Conservation (phyloP, 495 filamentous ascomycete species). For the Talaromyces adpressus region DNA sequence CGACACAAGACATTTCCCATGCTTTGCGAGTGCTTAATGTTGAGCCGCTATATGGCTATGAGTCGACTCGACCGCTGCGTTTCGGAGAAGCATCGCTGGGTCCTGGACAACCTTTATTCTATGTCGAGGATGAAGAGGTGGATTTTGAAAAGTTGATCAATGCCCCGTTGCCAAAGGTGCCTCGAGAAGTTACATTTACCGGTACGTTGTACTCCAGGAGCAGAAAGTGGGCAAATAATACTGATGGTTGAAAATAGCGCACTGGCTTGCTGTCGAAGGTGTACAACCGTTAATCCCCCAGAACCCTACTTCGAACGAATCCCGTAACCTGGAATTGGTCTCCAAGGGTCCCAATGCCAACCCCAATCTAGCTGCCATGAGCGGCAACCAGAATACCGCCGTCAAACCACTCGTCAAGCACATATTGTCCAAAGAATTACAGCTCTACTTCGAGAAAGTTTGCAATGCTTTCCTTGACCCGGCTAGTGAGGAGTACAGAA, state of each 20-base stretch:
- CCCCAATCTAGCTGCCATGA: constrained; percentile 70
- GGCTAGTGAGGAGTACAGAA: constrained; percentile 73
- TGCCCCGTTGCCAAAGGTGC: constrained; percentile 87
- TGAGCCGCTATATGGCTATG: constrained; percentile 93
- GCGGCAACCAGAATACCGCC: constrained; percentile 71
- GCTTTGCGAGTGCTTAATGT: constrained; percentile 81
- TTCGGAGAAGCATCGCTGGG: constrained; percentile 93
- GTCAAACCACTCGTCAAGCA: constrained; percentile 92
- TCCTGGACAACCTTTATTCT: constrained; percentile 91
- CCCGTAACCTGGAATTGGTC: constrained; percentile 71
- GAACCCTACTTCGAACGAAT: constrained; percentile 81
- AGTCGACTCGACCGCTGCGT: constrained; percentile 73
- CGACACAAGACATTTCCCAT: constrained; percentile 77
- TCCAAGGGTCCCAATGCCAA: constrained; percentile 86
- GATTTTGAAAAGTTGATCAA: constrained; percentile 99
- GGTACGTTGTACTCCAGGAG: constrained; percentile 42
- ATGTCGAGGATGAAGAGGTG: constrained; percentile 96
- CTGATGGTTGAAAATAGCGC: constrained; percentile 48
- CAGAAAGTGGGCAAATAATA: neutral
- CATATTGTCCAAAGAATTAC: constrained; percentile 86
- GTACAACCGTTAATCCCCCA: constrained; percentile 93
- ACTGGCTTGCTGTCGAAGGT: constrained; percentile 94
- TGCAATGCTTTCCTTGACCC: constrained; percentile 80
- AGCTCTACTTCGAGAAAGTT: constrained; percentile 95
- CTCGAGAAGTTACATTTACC: constrained; percentile 86